These are phyloP conservation scores for Neophaeococcomyces mojaviensis DNA, from an alignment of 2,329 filamentous ascomycete species.

Conservation along the genomic window DNA sequence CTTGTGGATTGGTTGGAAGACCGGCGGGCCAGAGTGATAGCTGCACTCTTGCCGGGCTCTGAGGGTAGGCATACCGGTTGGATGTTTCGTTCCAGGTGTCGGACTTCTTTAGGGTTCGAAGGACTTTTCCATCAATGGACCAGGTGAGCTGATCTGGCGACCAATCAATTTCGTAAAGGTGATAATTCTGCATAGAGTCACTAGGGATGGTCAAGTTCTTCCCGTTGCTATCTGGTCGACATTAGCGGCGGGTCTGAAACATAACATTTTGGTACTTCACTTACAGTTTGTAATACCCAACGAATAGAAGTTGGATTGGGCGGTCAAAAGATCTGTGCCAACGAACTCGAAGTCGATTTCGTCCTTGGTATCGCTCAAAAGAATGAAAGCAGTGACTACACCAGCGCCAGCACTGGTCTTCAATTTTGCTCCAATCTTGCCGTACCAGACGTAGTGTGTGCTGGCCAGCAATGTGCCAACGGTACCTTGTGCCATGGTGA, in stretches of 20 bases:
- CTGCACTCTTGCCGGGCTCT: conserved; percentile 84
- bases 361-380: conserved; percentile 92
- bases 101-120: conserved; percentile 65
- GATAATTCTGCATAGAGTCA: conserved; percentile 69
- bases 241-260: conserved; percentile 6
- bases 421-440: conserved; percentile 76
- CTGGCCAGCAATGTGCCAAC: conserved; percentile 80
- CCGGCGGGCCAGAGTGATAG: conserved; percentile 96
- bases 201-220: conserved; percentile 55
- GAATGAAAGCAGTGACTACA: conserved; percentile 95
- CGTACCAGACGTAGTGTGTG: conserved; percentile 93
- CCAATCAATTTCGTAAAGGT: conserved; percentile 93
- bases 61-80: conserved; percentile 79
- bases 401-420: conserved; percentile 77
- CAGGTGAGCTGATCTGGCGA: conserved; percentile 77
- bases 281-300: conserved; percentile 87
- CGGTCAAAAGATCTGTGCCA: conserved; percentile 65
- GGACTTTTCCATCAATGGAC: conserved; percentile 72
- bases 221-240: conserved; percentile 60
- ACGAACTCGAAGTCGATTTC: conserved; percentile 98
- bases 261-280: conserved; percentile 28
- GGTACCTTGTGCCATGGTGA: conserved; percentile 83
- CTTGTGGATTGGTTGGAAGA: conserved; percentile 65
- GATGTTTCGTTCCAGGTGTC: conserved; percentile 81
- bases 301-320: conserved; percentile 95